Base-by-base conservation (phyloP, 768 basidiomycete species). In the Termitomyces sp. region DNA sequence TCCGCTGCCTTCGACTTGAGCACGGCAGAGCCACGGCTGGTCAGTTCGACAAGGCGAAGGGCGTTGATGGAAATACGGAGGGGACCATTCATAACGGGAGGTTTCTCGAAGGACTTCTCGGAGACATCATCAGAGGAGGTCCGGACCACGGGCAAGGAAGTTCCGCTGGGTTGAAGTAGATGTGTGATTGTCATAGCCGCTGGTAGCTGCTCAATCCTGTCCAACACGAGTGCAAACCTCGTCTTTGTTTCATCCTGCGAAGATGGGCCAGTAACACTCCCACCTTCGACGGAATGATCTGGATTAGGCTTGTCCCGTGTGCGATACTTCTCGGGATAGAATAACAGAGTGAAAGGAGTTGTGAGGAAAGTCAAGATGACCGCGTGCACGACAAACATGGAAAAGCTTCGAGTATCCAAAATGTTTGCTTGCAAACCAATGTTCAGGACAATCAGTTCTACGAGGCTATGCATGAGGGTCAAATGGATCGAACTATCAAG, bases 361-460 rank as follows among this genome's bases (percentile, higher is more conserved):
- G 92, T 93, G 58, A 92, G 81, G 77, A 91, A 87, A 0, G 93
- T 94, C 51, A 94, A 77, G 51, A 93, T 75, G 43, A 93, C 75
- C 6, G 89, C 86, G 53, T 86, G 85, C 50, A 95, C 77, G 61
- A 96, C 93, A 63, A 96, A 93, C 91, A 95, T 94, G 0, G 92
- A 91, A 77, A 96, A 94, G 14, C 88, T 83, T 17, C 84, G 81
- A 0, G 78, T 73, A 66, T 85, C 79, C 52, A 90, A 77, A 58
- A 91, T 86, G 11, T 75, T 74, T 4, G 91, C 91, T 62, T 78
- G 71, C 6, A 92, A 78, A 56, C 94, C 94, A 64, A 96, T 86
- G 71, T 97, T 97, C 68, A 96, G 83, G 8, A 95, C 94, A 64
- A 97, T 95, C 25, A 96, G 83, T 71, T 96, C 94, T 37, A 95